Evolutionary conservation across 257 asterid species (phyloP), one percentile per base, ranked within the genome.

Genomic region (Verbascum thapsus): DNA sequence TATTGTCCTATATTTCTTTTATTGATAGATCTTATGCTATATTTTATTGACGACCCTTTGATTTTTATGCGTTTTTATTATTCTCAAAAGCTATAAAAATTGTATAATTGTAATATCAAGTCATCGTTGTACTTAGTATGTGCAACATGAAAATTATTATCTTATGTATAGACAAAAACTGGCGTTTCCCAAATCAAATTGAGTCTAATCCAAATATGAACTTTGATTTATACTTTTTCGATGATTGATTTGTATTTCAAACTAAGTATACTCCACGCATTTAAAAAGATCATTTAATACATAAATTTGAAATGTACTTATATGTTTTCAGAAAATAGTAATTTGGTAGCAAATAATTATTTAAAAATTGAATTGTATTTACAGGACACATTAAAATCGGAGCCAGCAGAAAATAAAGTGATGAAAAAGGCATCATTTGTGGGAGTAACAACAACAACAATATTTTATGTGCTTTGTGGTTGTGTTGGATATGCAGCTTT

Each of bases 401-500:
- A 42, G 6, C 79, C 82, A 22, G 49, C 85, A 3, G 91, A 84
- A 68, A 84, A 66, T 63, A 81, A 76, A 58, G 87, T 79, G 40
- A 84, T 84, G 91, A 84, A 84, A 62, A 76, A 66, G 70, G 91
- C 87, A 0, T 71, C 87, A 0, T 19, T 73, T 1, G 47, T 72
- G 1, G 91, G 83, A 26, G 85, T 84, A 3, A 2, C 82, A 0
- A 77, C 78, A 5, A 81, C 87, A 0, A 79, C 91, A 0, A 0
- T 77, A 8, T 84, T 81, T 71, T 84, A 84, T 26, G 71, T 81
- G 10, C 61, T 78, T 0, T 84, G 85, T 37, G 88, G 91, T 3
- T 74, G 81, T 38, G 38, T 78, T 0, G 91, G 88, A 0, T 84
- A 84, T 18, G 91, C 82, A 4, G 91, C 91, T 17, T 76, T 76